Percentiles rank a stretch among this genome's conserved stretches.
These are phyloP conservation scores for Linum usitatissimum DNA, from an alignment of 345 rosid species.

Conservation along the genomic window DNA sequence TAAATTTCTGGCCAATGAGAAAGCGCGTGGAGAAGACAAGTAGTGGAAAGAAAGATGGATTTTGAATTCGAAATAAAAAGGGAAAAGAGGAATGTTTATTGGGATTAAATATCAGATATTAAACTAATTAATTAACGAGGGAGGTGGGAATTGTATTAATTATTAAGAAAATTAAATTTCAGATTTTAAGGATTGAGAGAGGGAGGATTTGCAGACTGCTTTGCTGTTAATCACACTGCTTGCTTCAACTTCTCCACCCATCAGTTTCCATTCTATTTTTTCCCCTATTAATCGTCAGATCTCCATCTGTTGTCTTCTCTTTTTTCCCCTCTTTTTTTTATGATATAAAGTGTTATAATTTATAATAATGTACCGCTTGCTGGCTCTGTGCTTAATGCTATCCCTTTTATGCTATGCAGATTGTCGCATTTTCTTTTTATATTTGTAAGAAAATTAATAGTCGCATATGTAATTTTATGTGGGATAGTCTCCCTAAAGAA, in stretches of 20 bases:
- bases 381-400: too few relatives aligned
- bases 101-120: not conserved
- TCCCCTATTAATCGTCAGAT: too few relatives aligned
- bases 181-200: not conserved
- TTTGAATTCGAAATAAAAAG: not conserved
- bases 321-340: too few relatives aligned
- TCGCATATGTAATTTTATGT: too few relatives aligned
- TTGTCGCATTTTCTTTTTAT: too few relatives aligned
- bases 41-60: not conserved
- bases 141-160: not conserved
- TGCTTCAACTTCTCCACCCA: not conserved
- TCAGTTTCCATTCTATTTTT: not conserved
- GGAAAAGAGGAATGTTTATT: not conserved
- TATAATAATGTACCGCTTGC: too few relatives aligned
- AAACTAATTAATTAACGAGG: not conserved
- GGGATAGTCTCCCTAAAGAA: too few relatives aligned
- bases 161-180: too few relatives aligned
- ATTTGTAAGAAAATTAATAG: too few relatives aligned
- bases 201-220: not conserved
- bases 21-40: not conserved
- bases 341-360: too few relatives aligned
- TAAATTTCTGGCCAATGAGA: too few relatives aligned
- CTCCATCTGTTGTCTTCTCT: not conserved
- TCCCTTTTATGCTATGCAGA: too few relatives aligned
- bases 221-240: not conserved